Base-by-base conservation (phyloP, 2,329 filamentous ascomycete species). In the Trichoderma polysporum region DNA sequence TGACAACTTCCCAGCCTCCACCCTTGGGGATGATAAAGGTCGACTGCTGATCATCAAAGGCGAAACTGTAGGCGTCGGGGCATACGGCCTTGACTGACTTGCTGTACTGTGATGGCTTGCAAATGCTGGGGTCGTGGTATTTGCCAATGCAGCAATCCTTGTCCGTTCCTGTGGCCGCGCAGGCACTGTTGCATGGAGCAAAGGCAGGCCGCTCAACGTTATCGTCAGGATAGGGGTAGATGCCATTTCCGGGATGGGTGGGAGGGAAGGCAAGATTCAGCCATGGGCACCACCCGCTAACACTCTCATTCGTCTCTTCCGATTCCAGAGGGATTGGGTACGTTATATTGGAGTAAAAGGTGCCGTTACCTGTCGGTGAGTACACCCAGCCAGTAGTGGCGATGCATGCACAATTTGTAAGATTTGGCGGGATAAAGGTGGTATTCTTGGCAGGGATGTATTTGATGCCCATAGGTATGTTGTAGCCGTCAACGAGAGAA, bases 401-500 rank as follows among this genome's bases (percentile, higher is more conserved):
- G 69, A 94, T 90, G 77, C 92, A 94, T 17, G 90, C 88, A 2
- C 88, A 87, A 75, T 93, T 94, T 60, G 89, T 91, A 25, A 92
- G 83, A 73, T 93, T 93, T 9, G 90, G 90, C 13, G 91, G 90
- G 67, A 94, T 89, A 64, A 90, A 84, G 1, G 82, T 84, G 8
- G 85, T 83, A 71, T 91, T 89, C 63, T 85, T 83, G 25, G 88
- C 85, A 3, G 86, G 85, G 29, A 87, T 81, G 71, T 88, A 86
- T 64, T 84, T 82, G 74, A 88, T 86, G 33, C 86, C 89, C 69
- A 94, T 75, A 1, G 91, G 90, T 1, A 94, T 79, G 74, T 94
- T 94, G 83, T 94, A 94, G 57, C 92, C 92, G 74, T 95, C 92
- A 25, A 95, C 92, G 2, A 94, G 83, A 47, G 91, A 93, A 69